phyloP scores from a whole-genome alignment of 2,329 filamentous ascomycete genomes.

The Sclerotinia glacialis region DNA sequence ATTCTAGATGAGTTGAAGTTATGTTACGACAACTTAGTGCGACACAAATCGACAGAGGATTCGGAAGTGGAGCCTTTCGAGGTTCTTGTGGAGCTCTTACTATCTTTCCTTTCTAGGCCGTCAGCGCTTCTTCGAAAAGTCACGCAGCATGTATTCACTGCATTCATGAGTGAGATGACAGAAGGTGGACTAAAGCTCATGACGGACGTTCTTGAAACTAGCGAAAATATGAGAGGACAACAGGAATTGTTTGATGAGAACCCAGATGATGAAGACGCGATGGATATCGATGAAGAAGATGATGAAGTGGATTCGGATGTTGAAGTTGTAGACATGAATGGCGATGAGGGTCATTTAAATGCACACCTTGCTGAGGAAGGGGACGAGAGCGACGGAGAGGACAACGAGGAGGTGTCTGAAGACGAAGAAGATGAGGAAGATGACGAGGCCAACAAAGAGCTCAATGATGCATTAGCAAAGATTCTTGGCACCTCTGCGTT shows the following conservation, averaged over 20 bases:
- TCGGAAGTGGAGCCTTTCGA: slow-evolving; percentile 59
- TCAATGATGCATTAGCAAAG: slow-evolving; percentile 71
- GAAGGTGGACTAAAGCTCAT: slow-evolving; percentile 65
- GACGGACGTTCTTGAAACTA: slow-evolving; percentile 68
- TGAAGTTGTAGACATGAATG: slow-evolving; percentile 49
- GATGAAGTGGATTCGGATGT: slow-evolving; percentile 48
- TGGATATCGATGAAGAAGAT: slow-evolving; percentile 41
- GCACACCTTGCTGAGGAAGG: slow-evolving; percentile 44
- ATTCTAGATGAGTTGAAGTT: slow-evolving; percentile 78
- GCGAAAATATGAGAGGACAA: slow-evolving; percentile 80
- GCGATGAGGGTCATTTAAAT: slow-evolving; percentile 43
- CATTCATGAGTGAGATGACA: slow-evolving; percentile 74
- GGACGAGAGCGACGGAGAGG: slow-evolving; percentile 46
- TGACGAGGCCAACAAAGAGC: slow-evolving; percentile 44
- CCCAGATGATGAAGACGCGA: slow-evolving; percentile 54
- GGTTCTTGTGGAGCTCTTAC: slow-evolving; percentile 78
- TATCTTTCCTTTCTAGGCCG: slow-evolving; percentile 85
- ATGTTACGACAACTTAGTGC: slow-evolving; percentile 64
- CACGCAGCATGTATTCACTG: slow-evolving; percentile 81
- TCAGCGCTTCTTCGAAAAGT: slow-evolving; percentile 83
- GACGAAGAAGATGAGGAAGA: slow-evolving; percentile 42
- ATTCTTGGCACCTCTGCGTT: slow-evolving; percentile 70
- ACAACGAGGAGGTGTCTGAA: slow-evolving; percentile 42
- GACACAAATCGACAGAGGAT: slow-evolving; percentile 47
- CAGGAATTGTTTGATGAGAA: slow-evolving; percentile 78